Percentiles rank a stretch among this genome's conserved stretches.
These are phyloP conservation scores for Torulaspora microellipsoides DNA, from an alignment of 805 yeast species.

Conservation along the genomic window DNA sequence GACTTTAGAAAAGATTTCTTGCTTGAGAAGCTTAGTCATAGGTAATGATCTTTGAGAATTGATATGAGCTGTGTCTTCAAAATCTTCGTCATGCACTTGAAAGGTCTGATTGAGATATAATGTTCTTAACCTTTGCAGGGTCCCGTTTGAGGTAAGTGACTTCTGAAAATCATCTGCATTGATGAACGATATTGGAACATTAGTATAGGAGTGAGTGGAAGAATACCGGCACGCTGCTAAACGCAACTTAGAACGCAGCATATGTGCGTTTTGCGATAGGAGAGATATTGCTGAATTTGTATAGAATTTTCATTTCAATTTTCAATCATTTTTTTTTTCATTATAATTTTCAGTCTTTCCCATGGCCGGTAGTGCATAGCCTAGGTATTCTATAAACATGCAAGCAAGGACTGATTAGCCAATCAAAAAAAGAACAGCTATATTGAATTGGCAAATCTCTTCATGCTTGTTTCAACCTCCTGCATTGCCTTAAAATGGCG, in stretches of 20 bases:
- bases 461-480: too few species aligned
- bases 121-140: slow-evolving; percentile 5
- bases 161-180: slow-evolving; percentile 6
- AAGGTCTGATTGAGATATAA: slow-evolving; percentile 2
- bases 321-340: too few species aligned
- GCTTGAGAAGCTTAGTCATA: slow-evolving; percentile 26
- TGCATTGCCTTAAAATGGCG: too few species aligned
- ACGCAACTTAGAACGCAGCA: background rate
- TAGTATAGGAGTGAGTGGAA: background rate
- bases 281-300: too few species aligned
- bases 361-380: too few species aligned
- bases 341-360: too few species aligned
- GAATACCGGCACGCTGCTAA: background rate
- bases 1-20: slow-evolving; percentile 30
- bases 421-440: too few species aligned
- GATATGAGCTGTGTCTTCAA: slow-evolving; percentile 7
- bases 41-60: slow-evolving; percentile 35
- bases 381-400: too few species aligned
- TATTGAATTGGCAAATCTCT: too few species aligned
- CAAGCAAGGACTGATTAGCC: too few species aligned
- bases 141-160: slow-evolving; percentile 8
- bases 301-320: too few species aligned
- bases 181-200: background rate
- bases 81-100: slow-evolving; percentile 1
- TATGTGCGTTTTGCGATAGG: background rate